Evolutionary conservation across 371 early-diverging fungal species (phyloP).

Genomic region (Dentiscutata heterogama): DNA sequence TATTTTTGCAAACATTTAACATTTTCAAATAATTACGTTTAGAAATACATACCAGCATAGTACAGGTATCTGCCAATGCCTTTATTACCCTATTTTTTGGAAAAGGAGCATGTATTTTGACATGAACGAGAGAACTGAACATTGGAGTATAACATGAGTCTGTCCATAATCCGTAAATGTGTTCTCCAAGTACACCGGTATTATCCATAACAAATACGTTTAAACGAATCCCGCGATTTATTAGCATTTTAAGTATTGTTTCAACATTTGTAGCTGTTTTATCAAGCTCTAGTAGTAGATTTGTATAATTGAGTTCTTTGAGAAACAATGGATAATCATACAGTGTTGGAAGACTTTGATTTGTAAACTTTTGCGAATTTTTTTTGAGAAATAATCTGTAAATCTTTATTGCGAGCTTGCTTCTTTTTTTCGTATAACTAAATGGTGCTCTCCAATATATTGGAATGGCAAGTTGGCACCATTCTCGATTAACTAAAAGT

Average conservation of each 20-base stretch:
- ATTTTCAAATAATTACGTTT: not conserved
- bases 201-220: conserved; percentile 38
- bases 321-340: conserved; percentile 40
- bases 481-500: conserved; percentile 42
- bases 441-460: conserved; percentile 43
- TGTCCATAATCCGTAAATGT: conserved; percentile 24
- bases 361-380: not conserved
- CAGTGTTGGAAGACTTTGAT: not conserved
- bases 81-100: conserved; percentile 39
- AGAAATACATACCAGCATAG: conserved; percentile 23
- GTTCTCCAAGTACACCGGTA: conserved; percentile 22
- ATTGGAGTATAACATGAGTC: conserved; percentile 1
- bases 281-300: not conserved
- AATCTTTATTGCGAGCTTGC: conserved; percentile 29
- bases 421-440: conserved; percentile 36
- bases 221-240: conserved; percentile 17
- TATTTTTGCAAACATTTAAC: not conserved
- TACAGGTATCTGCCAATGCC: conserved; percentile 30
- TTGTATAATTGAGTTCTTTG: conserved; percentile 43
- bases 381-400: conserved; percentile 33
- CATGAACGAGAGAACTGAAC: conserved; percentile 10
- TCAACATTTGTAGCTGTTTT: not conserved
- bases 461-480: conserved; percentile 36
- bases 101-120: conserved; percentile 40
- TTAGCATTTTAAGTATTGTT: conserved; percentile 36